Evolutionary conservation across 192 early-diverging fungal genomes (phyloP).

Genomic region (Coemansia sp.): DNA sequence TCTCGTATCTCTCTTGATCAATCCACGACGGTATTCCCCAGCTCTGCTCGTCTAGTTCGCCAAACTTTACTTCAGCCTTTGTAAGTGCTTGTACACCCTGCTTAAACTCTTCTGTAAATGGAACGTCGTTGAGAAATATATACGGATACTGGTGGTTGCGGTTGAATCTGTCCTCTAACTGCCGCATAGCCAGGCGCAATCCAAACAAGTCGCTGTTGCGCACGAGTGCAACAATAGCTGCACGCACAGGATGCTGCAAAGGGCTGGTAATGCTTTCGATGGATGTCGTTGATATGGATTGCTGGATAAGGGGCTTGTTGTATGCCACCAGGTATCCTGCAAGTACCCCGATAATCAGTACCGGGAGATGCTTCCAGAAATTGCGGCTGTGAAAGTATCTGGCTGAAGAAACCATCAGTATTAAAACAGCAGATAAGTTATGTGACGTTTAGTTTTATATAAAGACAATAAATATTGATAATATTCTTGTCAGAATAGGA

Average conservation of each 20-base stretch:
- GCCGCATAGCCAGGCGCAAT: conserved; percentile 55
- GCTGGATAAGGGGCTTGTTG: conserved; percentile 7
- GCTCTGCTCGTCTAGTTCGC: conserved; percentile 28
- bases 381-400: conserved; percentile 6
- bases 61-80: conserved; percentile 32
- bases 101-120: conserved; percentile 70
- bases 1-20: conserved; percentile 26
- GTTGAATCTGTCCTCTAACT: conserved; percentile 74
- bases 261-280: neutral
- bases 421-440: no score
- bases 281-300: neutral
- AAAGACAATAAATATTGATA: no score
- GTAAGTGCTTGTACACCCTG: conserved; percentile 43
- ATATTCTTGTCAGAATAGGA: no score
- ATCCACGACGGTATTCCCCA: conserved; percentile 54
- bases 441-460: no score
- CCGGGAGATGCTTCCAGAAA: conserved; percentile 24
- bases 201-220: conserved; percentile 66
- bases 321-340: conserved; percentile 27
- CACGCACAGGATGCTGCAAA: conserved; percentile 39
- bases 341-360: conserved; percentile 20
- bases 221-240: conserved; percentile 65
- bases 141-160: conserved; percentile 75
- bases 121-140: conserved; percentile 76
- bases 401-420: neutral